A percentile compares a stretch with the other conserved stretches of the same genome.
phyloP scores from a whole-genome alignment of 768 basidiomycete species.

The Tulasnella sp. region DNA sequence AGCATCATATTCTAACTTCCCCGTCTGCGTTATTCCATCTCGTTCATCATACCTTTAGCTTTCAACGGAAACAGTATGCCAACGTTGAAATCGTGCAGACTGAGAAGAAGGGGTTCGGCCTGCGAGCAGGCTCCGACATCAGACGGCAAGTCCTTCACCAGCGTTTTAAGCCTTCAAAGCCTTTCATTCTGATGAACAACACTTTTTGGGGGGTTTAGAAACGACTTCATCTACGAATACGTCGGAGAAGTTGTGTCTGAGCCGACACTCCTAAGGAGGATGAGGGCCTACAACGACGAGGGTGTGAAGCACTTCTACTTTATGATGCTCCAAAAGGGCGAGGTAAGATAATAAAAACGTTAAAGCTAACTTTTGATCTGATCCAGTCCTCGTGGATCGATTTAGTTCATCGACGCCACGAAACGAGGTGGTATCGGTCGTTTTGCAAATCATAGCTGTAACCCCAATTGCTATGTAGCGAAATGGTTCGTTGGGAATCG shows the following conservation, averaged over 20 bases:
- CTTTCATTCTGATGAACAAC: background rate
- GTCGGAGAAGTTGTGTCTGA: slow-evolving; percentile 93
- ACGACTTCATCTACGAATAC: slow-evolving; percentile 93
- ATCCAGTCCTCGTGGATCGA: background rate
- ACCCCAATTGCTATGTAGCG: slow-evolving; percentile 93
- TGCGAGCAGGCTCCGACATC: slow-evolving; percentile 52
- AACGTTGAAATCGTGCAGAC: slow-evolving; percentile 83
- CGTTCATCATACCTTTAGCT: slow-evolving; percentile 37
- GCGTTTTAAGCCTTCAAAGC: background rate
- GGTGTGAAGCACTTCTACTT: slow-evolving; percentile 98
- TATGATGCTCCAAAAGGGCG: slow-evolving; percentile 98
- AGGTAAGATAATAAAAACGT: slow-evolving; percentile 42
- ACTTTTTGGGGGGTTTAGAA: slow-evolving; percentile 36
- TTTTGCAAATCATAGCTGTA: slow-evolving; percentile 97
- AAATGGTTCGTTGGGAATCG: slow-evolving; percentile 90
- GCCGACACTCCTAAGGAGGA: slow-evolving; percentile 77
- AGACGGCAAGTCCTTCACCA: slow-evolving; percentile 25
- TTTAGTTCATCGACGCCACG: slow-evolving; percentile 92
- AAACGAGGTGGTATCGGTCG: slow-evolving; percentile 94
- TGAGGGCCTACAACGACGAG: slow-evolving; percentile 86
- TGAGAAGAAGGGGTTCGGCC: slow-evolving; percentile 90
- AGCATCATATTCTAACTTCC: background rate
- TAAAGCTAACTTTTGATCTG: background rate
- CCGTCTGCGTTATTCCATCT: background rate
- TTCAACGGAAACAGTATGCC: slow-evolving; percentile 77